Evolutionary conservation across 345 rosid genomes (phyloP).

Genomic region (Brassica carinata): DNA sequence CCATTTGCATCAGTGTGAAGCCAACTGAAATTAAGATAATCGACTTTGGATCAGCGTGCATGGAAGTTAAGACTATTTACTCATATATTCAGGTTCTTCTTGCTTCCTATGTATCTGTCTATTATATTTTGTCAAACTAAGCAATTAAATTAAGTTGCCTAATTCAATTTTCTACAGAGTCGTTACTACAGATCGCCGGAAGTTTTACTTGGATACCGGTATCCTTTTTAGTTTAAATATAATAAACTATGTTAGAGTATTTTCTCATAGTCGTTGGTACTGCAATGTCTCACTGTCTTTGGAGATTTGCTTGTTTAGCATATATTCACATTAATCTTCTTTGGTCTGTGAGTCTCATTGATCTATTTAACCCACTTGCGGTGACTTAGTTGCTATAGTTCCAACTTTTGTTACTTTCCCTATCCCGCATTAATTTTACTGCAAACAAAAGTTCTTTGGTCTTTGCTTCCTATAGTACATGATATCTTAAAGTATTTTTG

Average conservation of each 20-base stretch:
- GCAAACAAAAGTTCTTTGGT: slow-evolving; percentile 3
- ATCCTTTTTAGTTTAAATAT: slow-evolving; percentile 55
- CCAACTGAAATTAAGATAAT: slow-evolving; percentile 97
- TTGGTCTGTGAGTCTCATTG: slow-evolving; percentile 20
- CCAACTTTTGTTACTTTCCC: slow-evolving; percentile 6
- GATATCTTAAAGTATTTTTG: slow-evolving; percentile 6
- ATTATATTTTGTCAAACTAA: slow-evolving; percentile 25
- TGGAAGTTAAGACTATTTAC: slow-evolving; percentile 97
- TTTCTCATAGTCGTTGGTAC: slow-evolving; percentile 4
- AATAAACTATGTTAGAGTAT: not conserved
- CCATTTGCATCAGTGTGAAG: slow-evolving; percentile 63
- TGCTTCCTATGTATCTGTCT: slow-evolving; percentile 5
- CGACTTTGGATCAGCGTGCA: slow-evolving; percentile 99
- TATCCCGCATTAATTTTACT: slow-evolving; percentile 1
- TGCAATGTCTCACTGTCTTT: slow-evolving; percentile 20
- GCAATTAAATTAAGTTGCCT: slow-evolving; percentile 20
- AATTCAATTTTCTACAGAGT: slow-evolving; percentile 67
- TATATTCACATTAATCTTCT: slow-evolving; percentile 5
- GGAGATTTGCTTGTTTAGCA: slow-evolving; percentile 19
- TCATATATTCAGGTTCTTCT: slow-evolving; percentile 90
- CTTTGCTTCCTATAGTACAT: slow-evolving; percentile 9
- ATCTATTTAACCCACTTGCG: not conserved
- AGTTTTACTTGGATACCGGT: slow-evolving; percentile 98
- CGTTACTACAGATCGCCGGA: slow-evolving; percentile 99
- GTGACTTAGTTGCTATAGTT: slow-evolving; percentile 11